Percentiles rank a stretch among this genome's conserved stretches.
Conservation (phyloP, 2,329 filamentous ascomycete genomes). For the Aspergillus neoniger region DNA sequence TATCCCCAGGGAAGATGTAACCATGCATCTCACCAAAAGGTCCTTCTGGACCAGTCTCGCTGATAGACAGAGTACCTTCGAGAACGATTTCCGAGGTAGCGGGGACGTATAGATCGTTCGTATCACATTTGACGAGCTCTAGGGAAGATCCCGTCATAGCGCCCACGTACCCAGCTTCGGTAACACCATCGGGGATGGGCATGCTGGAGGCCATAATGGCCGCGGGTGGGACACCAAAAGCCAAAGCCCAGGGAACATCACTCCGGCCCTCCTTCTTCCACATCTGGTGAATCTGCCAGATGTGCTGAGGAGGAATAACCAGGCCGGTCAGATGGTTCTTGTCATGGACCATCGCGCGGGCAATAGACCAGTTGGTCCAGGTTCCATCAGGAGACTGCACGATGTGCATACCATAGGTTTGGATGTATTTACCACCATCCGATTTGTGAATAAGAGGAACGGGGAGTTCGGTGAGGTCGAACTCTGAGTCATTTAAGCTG, state of each 20-base stretch:
- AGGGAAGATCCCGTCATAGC: slow-evolving; percentile 49
- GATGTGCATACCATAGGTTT: slow-evolving; percentile 55
- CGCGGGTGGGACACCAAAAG: slow-evolving; percentile 53
- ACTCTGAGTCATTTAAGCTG: slow-evolving; percentile 38
- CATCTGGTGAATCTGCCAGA: slow-evolving; percentile 49
- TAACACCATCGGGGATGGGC: slow-evolving; percentile 53
- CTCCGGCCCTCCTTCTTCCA: slow-evolving; percentile 48
- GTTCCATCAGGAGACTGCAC: slow-evolving; percentile 48
- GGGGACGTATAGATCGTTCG: slow-evolving; percentile 52
- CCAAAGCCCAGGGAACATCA: slow-evolving; percentile 52
- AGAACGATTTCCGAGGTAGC: slow-evolving; percentile 55
- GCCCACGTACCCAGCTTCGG: slow-evolving; percentile 53
- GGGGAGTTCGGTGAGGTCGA: slow-evolving; percentile 49
- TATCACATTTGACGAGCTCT: slow-evolving; percentile 56
- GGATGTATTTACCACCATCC: slow-evolving; percentile 55
- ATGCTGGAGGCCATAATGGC: slow-evolving; percentile 53
- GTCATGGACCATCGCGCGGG: slow-evolving; percentile 51
- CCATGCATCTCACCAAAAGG: slow-evolving; percentile 55
- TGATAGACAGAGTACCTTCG: slow-evolving; percentile 51
- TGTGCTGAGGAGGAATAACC: slow-evolving; percentile 51
- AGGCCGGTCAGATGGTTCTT: slow-evolving; percentile 45
- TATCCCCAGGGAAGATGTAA: slow-evolving; percentile 48
- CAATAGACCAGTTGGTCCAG: slow-evolving; percentile 49
- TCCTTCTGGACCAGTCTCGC: slow-evolving; percentile 48
- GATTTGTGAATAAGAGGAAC: slow-evolving; percentile 46